Conservation (phyloP, 108 stramenopile species). For the Mediolabrus comicus region DNA sequence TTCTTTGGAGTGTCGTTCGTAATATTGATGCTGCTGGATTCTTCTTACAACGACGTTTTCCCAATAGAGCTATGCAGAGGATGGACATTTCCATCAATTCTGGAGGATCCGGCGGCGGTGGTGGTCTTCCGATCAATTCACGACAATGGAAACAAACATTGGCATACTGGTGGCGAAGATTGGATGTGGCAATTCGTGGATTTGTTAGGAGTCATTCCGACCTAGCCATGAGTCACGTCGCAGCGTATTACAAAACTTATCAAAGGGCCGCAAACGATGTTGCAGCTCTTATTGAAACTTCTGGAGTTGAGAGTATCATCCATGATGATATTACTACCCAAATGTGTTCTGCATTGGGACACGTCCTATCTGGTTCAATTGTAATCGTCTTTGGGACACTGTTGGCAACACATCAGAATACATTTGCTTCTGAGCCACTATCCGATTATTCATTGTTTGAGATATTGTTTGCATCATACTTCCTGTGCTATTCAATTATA, state of each 20-base stretch:
- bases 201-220: conserved; percentile 82
- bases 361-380: conserved; percentile 59
- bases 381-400: conserved; percentile 62
- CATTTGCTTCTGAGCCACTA: conserved; percentile 20
- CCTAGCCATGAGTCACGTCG: conserved; percentile 81
- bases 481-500: conserved; percentile 73
- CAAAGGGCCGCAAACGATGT: conserved; percentile 79
- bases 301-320: conserved; percentile 81
- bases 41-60: conserved; percentile 18
- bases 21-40: conserved; percentile 65
- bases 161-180: conserved; percentile 14
- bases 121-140: conserved; percentile 3
- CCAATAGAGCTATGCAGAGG: conserved; percentile 42
- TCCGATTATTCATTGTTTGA: conserved; percentile 54
- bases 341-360: conserved; percentile 69
- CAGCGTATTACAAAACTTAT: conserved; percentile 79
- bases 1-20: conserved; percentile 74
- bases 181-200: conserved; percentile 41
- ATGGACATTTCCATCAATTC: conserved; percentile 62
- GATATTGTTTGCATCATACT: conserved; percentile 69
- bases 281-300: conserved; percentile 65
- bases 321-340: conserved; percentile 84
- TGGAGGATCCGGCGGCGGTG: neutral
- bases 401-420: conserved; percentile 52
- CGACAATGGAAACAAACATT: conserved; percentile 25